phyloP scores from a whole-genome alignment of 306 rosid species.

The Fragaria nilgerrensis region DNA sequence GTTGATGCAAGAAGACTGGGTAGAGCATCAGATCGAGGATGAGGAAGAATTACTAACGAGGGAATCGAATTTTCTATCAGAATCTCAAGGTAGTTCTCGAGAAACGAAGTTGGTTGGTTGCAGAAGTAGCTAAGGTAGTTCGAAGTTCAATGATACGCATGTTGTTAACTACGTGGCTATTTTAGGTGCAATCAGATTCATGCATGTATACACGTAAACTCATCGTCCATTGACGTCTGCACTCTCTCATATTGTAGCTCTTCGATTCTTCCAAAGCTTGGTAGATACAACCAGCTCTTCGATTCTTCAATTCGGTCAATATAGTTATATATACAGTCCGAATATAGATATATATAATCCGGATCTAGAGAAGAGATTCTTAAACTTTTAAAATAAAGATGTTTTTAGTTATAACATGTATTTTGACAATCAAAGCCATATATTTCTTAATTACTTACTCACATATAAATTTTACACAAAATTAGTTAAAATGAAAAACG shows the following conservation, averaged over 20 bases:
- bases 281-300: background rate
- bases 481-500: no score
- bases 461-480: no score
- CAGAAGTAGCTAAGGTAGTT: background rate
- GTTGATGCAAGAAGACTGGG: background rate
- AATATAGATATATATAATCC: no score
- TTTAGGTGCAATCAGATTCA: conserved; percentile 42
- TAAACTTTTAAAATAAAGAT: no score
- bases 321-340: no score
- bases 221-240: conserved; percentile 6
- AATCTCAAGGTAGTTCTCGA: conserved; percentile 27
- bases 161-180: conserved; percentile 36
- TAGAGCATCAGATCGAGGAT: background rate
- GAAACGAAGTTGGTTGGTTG: conserved; percentile 1
- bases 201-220: conserved; percentile 55
- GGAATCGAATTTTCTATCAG: conserved; percentile 16
- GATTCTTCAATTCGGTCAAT: background rate
- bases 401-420: no score
- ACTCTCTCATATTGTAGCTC: no score
- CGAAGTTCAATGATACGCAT: conserved; percentile 22
- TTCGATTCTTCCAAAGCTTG: conserved; percentile 15
- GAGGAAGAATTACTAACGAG: conserved; percentile 4
- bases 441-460: no score
- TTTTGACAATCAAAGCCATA: no score
- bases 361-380: no score